phyloP scores from a whole-genome alignment of 495 filamentous ascomycete species.

The Jackrogersella minutella region DNA sequence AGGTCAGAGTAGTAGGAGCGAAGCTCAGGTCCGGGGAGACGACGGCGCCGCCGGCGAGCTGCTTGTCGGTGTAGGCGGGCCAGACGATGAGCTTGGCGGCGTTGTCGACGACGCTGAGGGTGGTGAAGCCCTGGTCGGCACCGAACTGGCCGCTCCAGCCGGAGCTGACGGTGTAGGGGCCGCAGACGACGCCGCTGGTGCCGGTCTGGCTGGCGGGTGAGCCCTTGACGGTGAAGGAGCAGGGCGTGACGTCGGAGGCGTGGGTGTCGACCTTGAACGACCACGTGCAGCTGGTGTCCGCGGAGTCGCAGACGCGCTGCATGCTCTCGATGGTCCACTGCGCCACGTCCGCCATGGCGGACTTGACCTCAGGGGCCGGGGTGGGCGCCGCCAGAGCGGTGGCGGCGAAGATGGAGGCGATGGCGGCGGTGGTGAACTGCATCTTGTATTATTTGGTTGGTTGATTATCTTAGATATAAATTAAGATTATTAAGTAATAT shows the following conservation, averaged over 20 bases:
- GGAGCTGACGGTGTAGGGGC: constrained; percentile 51
- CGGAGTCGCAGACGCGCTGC: constrained; percentile 53
- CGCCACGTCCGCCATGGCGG: constrained; percentile 44
- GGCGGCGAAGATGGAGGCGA: constrained; percentile 47
- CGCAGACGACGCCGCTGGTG: constrained; percentile 46
- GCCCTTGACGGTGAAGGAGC: constrained; percentile 49
- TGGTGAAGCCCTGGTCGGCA: constrained; percentile 55
- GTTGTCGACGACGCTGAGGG: constrained; percentile 57
- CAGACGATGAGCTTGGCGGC: constrained; percentile 49
- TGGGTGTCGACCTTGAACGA: constrained; percentile 53
- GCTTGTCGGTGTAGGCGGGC: constrained; percentile 54
- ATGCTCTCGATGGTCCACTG: constrained; percentile 52
- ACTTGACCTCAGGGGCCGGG: constrained; percentile 13
- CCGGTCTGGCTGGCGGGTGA: constrained; percentile 47
- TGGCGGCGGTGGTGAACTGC: constrained; percentile 52
- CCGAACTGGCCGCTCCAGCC: constrained; percentile 61
- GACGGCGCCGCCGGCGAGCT: constrained; percentile 49
- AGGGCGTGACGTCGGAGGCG: constrained; percentile 33
- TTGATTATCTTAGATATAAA: constrained; percentile 16
- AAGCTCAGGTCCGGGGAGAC: constrained; percentile 55
- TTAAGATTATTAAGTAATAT: constrained; percentile 21
- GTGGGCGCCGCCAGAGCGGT: constrained; percentile 45
- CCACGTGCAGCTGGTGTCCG: constrained; percentile 54
- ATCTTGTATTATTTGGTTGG: constrained; percentile 44
- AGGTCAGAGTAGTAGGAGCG: constrained; percentile 49